Conservation (phyloP, 75 land plant species). For the Pinus tabuliformis region DNA sequence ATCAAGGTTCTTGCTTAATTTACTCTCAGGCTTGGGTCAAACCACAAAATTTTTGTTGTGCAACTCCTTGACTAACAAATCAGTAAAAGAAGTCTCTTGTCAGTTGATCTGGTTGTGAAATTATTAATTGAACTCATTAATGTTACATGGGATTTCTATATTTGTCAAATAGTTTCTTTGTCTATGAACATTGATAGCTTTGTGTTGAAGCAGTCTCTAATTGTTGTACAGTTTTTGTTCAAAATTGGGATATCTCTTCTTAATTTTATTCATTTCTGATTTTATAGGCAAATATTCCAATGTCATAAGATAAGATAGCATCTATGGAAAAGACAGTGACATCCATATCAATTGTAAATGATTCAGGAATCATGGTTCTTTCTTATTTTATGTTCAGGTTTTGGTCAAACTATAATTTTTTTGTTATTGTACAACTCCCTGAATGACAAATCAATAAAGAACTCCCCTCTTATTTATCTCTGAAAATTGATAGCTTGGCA, state of each 20-base stretch:
- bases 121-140: neutral
- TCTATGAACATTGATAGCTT: neutral
- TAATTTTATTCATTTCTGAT: no score
- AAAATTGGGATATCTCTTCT: no score
- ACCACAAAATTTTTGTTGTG: neutral
- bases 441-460: neutral
- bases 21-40: neutral
- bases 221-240: neutral
- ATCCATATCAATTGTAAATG: no score
- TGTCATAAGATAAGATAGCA: no score
- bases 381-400: neutral
- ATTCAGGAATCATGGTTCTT: slow-evolving; percentile 20
- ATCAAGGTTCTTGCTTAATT: slow-evolving; percentile 12
- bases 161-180: neutral
- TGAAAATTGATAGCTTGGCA: neutral
- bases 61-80: neutral
- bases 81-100: neutral
- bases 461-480: neutral
- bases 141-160: neutral
- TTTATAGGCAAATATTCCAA: no score
- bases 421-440: neutral
- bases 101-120: neutral
- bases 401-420: neutral
- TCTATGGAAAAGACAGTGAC: no score
- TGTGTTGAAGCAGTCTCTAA: neutral